Evolutionary conservation across 2,329 filamentous ascomycete genomes (phyloP), one percentile per base, ranked within the genome.

Genomic region (Purpureocillium takamizusanense): DNA sequence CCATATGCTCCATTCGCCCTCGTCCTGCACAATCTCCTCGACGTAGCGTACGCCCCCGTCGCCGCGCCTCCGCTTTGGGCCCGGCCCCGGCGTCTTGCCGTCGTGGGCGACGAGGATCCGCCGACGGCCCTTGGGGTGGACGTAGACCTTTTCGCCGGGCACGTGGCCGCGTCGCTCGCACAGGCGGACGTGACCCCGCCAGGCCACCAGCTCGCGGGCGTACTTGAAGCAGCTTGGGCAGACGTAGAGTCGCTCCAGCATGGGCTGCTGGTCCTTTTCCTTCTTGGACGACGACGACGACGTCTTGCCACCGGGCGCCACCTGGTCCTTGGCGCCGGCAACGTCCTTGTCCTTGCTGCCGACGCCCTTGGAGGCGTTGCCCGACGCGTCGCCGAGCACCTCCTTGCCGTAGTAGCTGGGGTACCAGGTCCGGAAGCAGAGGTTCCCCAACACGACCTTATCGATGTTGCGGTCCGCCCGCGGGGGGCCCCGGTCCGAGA

Each of bases 151-250:
- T 34, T 66, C 67, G 4, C 89, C 90, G 0, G 85, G 85, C 1
- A 74, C 53, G 39, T 57, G 49, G 12, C 59, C 60, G 30, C 54
- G 68, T 42, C 61, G 60, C 50, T 74, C 68, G 59, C 81, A 88
- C 28, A 68, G 58, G 18, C 65, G 65, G 14, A 76, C 69, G 50
- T 83, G 79, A 15, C 67, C 65, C 52, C 67, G 67, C 74, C 75
- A 81, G 1, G 70, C 61, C 15, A 73, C 65, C 11, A 78, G 57
- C 52, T 80, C 76, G 46, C 70, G 75, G 28, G 83, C 83, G 61
- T 98, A 98, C 56, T 89, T 90, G 70, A 97, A 97, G 66, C 92
- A 98, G 69, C 78, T 83, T 27, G 86, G 83, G 56, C 92, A 98
- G 27, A 97, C 84, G 51, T 89, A 94, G 7, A 97, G 66, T 40